Evolutionary conservation across 805 yeast species (phyloP), one percentile per base, ranked within the genome.

Genomic region (Millerozyma acaciae): DNA sequence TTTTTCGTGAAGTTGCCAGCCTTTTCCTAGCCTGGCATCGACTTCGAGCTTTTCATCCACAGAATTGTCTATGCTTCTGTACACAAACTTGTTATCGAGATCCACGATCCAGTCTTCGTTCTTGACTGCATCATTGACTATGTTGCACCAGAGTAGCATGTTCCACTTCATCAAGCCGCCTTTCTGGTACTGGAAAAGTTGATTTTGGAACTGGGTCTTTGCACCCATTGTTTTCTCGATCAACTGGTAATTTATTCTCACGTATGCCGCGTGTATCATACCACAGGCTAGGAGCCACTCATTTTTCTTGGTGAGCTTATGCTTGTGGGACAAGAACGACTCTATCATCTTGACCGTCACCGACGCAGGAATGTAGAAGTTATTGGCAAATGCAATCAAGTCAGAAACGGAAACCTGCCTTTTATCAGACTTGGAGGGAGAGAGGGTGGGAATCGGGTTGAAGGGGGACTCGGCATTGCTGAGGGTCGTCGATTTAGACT

Each of bases 251-350:
- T 78, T 77, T 20, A 81, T 64, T 10, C 78, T 63, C 13, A 67
- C 59, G 35, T 76, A 77, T 9, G 80, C 78, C 13, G 80, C 71
- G 21, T 80, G 63, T 1, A 81, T 67, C 40, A 83, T 50, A 0
- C 89, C 89, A 50, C 84, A 78, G 3, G 82, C 73, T 15, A 83
- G 52, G 6, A 78, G 76, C 87, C 88, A 82, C 24, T 79, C 80
- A 37, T 73, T 76, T 21, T 71, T 71, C 39, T 62, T 65, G n/a
- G 45, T 40, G 24, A 80, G 70, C 42, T 76, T 75, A 27, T 69
- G 66, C 29, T 70, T 65, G 46, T 76, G 75, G 3, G 62, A 53
- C 24, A 66, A 56, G 43, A 70, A 81, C 1, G 78, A 70, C 25
- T 67, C 69, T 7, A 80, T 38, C 28, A 83, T 62, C 21, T 62